Conservation (phyloP, 345 rosid species). For the Firmiana major region DNA sequence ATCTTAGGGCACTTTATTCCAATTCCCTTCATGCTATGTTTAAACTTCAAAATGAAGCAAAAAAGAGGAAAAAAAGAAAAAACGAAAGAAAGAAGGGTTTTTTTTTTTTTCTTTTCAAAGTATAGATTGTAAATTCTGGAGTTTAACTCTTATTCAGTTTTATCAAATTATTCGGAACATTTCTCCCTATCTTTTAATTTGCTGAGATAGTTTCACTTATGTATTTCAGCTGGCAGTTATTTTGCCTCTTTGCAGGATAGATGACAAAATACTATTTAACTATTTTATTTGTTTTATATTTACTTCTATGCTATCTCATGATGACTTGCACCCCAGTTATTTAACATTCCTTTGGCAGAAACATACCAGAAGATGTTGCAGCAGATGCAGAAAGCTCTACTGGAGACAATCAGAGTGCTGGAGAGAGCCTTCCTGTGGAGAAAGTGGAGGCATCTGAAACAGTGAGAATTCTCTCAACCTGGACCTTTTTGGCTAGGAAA, state of each 20-base stretch:
- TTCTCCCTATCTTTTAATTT: neutral
- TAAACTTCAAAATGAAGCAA: neutral
- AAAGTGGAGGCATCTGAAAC: constrained; percentile 45
- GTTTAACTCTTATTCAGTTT: neutral
- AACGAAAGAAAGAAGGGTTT: neutral
- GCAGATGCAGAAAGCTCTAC: constrained; percentile 47
- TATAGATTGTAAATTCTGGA: neutral
- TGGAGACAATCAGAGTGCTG: constrained; percentile 49
- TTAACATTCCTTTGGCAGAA: constrained; percentile 39
- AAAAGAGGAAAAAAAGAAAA: neutral
- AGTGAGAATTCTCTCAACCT: constrained; percentile 38
- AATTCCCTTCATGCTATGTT: neutral
- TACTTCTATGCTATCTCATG: neutral
- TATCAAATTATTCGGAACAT: neutral
- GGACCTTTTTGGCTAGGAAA: neutral
- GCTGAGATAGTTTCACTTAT: neutral
- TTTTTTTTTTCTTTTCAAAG: neutral
- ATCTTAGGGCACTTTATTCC: neutral
- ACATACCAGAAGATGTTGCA: constrained; percentile 42
- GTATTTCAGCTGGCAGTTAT: neutral
- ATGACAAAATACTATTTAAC: neutral
- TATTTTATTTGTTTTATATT: neutral
- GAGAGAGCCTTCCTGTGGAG: constrained; percentile 43
- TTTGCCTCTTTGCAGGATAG: neutral
- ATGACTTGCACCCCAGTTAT: neutral